A percentile compares a stretch with the other conserved stretches of the same genome.
phyloP scores from a whole-genome alignment of 2,329 filamentous ascomycete genomes.

The Ustulina deusta region DNA sequence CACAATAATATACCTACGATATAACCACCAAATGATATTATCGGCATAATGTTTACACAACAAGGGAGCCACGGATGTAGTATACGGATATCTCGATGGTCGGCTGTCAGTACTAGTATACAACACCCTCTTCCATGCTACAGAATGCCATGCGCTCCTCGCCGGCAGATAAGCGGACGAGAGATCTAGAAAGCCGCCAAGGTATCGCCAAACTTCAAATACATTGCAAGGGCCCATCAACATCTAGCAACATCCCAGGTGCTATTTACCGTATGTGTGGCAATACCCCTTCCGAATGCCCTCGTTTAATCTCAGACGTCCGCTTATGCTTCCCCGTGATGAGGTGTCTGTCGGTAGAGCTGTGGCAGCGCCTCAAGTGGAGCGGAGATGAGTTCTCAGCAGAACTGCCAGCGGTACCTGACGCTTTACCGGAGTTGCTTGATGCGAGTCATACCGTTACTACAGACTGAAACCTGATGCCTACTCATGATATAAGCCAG shows the following conservation, averaged over 20 bases:
- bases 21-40: not conserved
- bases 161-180: not conserved
- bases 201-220: slow-evolving; percentile 3
- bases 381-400: not conserved
- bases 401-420: not conserved
- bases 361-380: not conserved
- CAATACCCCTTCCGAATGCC: not conserved
- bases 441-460: not conserved
- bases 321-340: not conserved
- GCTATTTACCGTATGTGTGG: not conserved
- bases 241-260: not conserved
- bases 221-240: not conserved
- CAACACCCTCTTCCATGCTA: not conserved
- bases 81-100: too few relatives aligned
- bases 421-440: not conserved
- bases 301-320: not conserved
- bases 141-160: not conserved
- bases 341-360: not conserved
- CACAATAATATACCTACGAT: too few relatives aligned
- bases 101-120: too few relatives aligned
- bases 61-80: not conserved
- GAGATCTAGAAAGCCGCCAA: slow-evolving; percentile 2
- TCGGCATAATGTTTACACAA: not conserved
- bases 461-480: not conserved
- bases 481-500: not conserved